Evolutionary conservation across 495 filamentous ascomycete genomes (phyloP).

Genomic region (Neurospora intermedia): DNA sequence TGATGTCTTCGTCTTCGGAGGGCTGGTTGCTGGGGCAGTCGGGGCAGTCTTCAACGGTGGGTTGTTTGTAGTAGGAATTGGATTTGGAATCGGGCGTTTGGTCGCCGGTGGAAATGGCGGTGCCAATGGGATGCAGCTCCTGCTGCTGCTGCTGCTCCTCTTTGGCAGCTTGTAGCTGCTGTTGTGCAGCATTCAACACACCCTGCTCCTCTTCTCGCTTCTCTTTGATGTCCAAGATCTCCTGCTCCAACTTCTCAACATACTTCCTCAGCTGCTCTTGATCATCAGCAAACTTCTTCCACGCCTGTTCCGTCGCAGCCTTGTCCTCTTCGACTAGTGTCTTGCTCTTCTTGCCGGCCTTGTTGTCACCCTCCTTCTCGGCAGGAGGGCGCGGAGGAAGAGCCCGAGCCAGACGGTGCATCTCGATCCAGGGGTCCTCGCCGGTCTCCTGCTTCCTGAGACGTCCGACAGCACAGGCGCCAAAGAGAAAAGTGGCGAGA

Average conservation of each 20-base stretch:
- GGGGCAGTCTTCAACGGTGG: neutral
- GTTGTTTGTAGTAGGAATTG: neutral
- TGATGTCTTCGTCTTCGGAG: neutral
- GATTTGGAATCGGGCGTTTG: neutral
- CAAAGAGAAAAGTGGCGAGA: neutral
- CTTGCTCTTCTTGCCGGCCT: neutral
- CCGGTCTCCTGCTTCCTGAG: neutral
- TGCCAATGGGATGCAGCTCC: neutral
- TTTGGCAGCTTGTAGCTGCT: neutral
- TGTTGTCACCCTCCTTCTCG: neutral
- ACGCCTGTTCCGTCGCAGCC: slow-evolving; percentile 1
- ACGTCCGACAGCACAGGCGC: neutral
- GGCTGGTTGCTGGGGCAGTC: neutral
- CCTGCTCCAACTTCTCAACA: slow-evolving; percentile 13
- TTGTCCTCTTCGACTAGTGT: neutral
- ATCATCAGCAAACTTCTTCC: slow-evolving; percentile 10
- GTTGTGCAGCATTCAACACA: neutral
- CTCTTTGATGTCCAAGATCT: slow-evolving; percentile 7
- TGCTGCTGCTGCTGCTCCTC: neutral
- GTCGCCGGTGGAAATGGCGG: neutral
- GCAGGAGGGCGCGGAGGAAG: slow-evolving; percentile 6
- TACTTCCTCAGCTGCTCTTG: slow-evolving; percentile 9
- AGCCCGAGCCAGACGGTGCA: slow-evolving; percentile 7
- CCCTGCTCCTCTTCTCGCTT: neutral
- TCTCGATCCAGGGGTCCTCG: slow-evolving; percentile 14